Conservation (phyloP, 2,329 filamentous ascomycete species). For the Trichothecium sympodiale region DNA sequence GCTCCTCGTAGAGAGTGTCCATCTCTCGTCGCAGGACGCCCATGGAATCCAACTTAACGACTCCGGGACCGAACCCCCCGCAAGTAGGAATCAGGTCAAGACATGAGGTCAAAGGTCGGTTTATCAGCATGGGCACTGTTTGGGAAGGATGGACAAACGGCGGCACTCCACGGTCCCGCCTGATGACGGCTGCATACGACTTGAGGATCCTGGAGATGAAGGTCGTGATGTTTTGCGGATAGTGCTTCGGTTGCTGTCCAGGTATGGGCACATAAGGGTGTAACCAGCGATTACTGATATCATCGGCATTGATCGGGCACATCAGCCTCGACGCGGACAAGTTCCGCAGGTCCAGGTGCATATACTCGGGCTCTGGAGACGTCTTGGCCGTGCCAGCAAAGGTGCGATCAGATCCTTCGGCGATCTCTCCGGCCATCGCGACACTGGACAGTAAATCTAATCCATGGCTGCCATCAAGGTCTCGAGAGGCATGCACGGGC, state of each 20-base stretch:
- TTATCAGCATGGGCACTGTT: too few relatives aligned
- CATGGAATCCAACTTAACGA: constrained; percentile 20
- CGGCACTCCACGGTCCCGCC: constrained; percentile 24
- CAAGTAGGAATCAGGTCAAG: constrained; percentile 28
- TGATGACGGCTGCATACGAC: constrained; percentile 26
- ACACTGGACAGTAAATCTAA: too few relatives aligned
- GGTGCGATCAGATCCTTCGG: too few relatives aligned
- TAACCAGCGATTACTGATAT: constrained; percentile 37
- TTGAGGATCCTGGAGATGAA: constrained; percentile 32
- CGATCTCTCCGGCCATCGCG: too few relatives aligned
- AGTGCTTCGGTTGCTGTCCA: constrained; percentile 29
- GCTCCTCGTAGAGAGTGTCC: constrained; percentile 21
- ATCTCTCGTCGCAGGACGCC: constrained; percentile 30
- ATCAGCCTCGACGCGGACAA: constrained; percentile 25
- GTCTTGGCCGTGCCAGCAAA: not conserved
- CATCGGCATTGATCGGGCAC: constrained; percentile 33
- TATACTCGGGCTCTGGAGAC: too few relatives aligned
- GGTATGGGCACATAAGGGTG: constrained; percentile 32
- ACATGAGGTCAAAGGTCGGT: constrained; percentile 26
- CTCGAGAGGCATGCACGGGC: too few relatives aligned
- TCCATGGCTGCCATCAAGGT: too few relatives aligned
- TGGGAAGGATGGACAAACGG: constrained; percentile 32
- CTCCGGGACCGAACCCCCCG: constrained; percentile 21
- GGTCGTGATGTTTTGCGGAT: constrained; percentile 21
- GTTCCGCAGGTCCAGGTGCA: constrained; percentile 11